These are phyloP conservation scores for Mortierella claussenii DNA, from an alignment of 192 early-diverging fungal genomes.

Conservation along the genomic window DNA sequence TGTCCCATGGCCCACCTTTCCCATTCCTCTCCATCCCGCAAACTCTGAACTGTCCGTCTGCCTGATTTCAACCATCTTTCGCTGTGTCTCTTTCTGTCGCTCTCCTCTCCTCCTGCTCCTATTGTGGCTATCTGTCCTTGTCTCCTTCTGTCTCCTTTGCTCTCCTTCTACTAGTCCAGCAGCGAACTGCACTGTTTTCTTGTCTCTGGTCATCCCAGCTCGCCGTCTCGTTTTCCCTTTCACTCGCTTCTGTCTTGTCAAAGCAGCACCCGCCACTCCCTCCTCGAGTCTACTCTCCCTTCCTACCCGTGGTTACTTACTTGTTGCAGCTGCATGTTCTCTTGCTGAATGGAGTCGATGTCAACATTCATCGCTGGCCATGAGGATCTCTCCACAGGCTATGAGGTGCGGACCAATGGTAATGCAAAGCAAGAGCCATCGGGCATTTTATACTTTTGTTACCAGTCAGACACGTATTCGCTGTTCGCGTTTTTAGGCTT, in stretches of 20 bases:
- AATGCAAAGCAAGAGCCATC: not conserved
- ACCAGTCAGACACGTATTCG: too few relatives aligned
- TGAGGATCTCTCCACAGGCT: constrained; percentile 1
- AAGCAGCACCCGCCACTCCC: too few relatives aligned
- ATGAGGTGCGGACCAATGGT: constrained; percentile 22
- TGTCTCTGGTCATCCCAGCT: not conserved
- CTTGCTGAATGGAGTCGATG: not conserved
- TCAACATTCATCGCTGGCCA: not conserved
- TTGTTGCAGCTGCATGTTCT: too few relatives aligned
- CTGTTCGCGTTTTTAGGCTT: not conserved
- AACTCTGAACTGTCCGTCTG: too few relatives aligned
- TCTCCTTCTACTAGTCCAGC: not conserved
- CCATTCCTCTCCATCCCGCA: constrained; percentile 10
- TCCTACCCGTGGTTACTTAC: too few relatives aligned
- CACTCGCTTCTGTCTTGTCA: too few relatives aligned
- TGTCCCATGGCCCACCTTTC: constrained; percentile 2
- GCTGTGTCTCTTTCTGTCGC: too few relatives aligned
- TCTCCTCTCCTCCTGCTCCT: not conserved
- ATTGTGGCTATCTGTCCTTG: too few relatives aligned
- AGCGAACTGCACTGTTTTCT: not conserved
- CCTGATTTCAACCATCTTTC: too few relatives aligned
- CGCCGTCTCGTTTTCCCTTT: too few relatives aligned
- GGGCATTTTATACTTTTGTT: not conserved
- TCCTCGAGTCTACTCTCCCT: too few relatives aligned
- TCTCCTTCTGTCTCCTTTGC: not conserved